Base-by-base conservation (phyloP, 2,329 filamentous ascomycete genomes). In the Ophiognomonia clavigignenti-juglandacearum region DNA sequence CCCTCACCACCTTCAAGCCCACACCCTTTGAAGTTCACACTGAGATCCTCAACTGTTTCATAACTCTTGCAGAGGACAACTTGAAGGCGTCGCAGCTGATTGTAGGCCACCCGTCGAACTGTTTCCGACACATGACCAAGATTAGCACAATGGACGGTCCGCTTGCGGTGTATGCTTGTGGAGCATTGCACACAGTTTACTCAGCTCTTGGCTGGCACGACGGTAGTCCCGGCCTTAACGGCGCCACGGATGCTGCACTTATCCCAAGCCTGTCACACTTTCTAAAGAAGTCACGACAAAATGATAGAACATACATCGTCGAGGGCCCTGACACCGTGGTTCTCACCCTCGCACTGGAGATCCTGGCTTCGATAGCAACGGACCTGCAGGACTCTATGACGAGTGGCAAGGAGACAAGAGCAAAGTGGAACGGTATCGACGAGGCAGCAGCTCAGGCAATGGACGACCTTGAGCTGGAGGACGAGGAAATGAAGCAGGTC, bases 281-380 rank as follows among this genome's bases (percentile, higher is more conserved):
- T 0, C 56, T 76, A n/a, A 65, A 67, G 43, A 59, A 60, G 45
- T 59, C 64, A 4, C 57, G 54, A n/a, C 52, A 62, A 14, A 55
- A 54, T 19, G 39, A 47, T 8, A 52, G 49, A 34, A 54, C 45
- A 51, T 58, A 39, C 11, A 52, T 45, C 54, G 16, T 59, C 56
- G 59, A 70, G 29, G 67, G 63, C 26, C 51, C 62, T 18, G 63
- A 62, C 46, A 70, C 65, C 57, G 74, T 78, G 52, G 69, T 74
- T 32, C 61, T 77, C 43, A 70, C 77, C 56, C 61, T 81, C 14
- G 78, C 79, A 3, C 64, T 86, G 0, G 80, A 85, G 61, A 77
- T 82, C 14, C 67, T 84, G 0, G 82, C 80, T 4, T 80, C 80
- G 6, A 84, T 86, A 39, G 80, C 80, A 35, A 83, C 80, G 3